Evolutionary conservation across 1,139 yeast species (phyloP).

Genomic region (Candida mesenterica): DNA sequence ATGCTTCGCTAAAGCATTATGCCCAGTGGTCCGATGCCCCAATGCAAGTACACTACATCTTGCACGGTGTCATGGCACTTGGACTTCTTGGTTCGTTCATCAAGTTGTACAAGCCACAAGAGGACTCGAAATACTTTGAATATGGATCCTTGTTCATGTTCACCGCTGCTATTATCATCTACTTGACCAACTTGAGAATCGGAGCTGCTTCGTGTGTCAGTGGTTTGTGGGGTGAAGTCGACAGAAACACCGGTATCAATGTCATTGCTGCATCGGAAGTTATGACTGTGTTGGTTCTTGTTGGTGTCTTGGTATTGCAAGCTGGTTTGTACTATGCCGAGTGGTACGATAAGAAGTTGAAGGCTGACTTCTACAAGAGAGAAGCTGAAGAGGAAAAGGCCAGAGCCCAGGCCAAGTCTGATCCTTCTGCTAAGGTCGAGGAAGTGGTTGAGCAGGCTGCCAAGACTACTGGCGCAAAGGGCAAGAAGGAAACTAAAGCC

Average conservation of each 20-base stretch:
- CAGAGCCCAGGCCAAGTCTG: conserved; percentile 4
- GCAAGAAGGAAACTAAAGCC: conserved; percentile 13
- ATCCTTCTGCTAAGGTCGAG: conserved; percentile 7
- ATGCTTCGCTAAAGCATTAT: conserved; percentile 69
- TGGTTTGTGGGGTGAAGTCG: conserved; percentile 94
- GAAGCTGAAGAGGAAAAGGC: conserved; percentile 35
- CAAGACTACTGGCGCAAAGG: conserved; percentile 13
- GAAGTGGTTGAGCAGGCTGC: conserved; percentile 9
- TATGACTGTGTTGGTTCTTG: conserved; percentile 65
- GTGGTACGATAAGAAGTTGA: conserved; percentile 63
- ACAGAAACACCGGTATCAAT: conserved; percentile 78
- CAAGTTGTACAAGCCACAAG: conserved; percentile 82
- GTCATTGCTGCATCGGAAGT: conserved; percentile 90
- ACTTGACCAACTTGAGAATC: conserved; percentile 79
- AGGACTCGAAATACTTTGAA: conserved; percentile 82
- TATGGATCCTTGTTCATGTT: conserved; percentile 77
- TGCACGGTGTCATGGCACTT: conserved; percentile 56
- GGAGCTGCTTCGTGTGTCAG: conserved; percentile 70
- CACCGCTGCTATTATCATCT: conserved; percentile 71
- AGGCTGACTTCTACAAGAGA: conserved; percentile 46
- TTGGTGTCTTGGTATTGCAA: conserved; percentile 81
- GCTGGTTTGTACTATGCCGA: conserved; percentile 89
- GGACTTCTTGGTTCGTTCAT: conserved; percentile 74
- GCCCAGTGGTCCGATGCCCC: conserved; percentile 69
- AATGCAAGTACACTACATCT: conserved; percentile 52